Conservation (phyloP, 768 basidiomycete species). For the Serendipita vermifera region DNA sequence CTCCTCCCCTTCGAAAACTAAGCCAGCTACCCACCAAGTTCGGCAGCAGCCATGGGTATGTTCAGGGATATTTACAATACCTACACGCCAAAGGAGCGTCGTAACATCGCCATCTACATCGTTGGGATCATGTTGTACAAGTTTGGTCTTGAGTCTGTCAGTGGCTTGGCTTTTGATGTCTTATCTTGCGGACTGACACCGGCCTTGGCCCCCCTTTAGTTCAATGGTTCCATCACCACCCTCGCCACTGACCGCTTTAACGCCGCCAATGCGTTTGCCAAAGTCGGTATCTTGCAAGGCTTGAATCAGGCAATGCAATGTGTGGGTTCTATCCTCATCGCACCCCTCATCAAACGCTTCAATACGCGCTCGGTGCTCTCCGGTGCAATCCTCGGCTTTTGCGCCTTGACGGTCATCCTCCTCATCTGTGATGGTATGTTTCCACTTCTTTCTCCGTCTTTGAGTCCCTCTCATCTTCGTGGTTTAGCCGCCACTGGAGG, state of each 20-base stretch:
- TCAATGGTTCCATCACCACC: constrained; percentile 14
- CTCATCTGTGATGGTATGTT: constrained; percentile 22
- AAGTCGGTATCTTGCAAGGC: constrained; percentile 19
- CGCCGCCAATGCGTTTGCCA: constrained; percentile 16
- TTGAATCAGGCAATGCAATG: constrained; percentile 20
- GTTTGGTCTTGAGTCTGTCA: constrained; percentile 14
- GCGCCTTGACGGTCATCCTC: constrained; percentile 17
- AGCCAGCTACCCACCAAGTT: too few relatives aligned
- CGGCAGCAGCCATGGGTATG: too few relatives aligned
- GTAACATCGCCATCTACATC: constrained; percentile 16
- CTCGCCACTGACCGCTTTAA: constrained; percentile 18
- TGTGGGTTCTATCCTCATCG: constrained; percentile 20
- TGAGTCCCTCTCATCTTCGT: too few relatives aligned
- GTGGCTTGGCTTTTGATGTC: neutral
- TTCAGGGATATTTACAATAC: too few relatives aligned
- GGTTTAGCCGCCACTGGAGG: too few relatives aligned
- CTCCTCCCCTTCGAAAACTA: too few relatives aligned
- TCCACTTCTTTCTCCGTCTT: too few relatives aligned
- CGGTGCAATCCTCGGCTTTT: constrained; percentile 19
- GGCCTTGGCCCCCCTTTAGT: neutral
- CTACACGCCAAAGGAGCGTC: constrained; percentile 12
- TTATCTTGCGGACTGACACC: too few relatives aligned
- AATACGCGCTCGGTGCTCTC: constrained; percentile 21
- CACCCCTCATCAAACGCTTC: constrained; percentile 20
- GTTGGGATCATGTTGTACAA: constrained; percentile 13